Evolutionary conservation across 2,329 filamentous ascomycete species (phyloP), one percentile per base, ranked within the genome.

Genomic region (Xylaria sp.): DNA sequence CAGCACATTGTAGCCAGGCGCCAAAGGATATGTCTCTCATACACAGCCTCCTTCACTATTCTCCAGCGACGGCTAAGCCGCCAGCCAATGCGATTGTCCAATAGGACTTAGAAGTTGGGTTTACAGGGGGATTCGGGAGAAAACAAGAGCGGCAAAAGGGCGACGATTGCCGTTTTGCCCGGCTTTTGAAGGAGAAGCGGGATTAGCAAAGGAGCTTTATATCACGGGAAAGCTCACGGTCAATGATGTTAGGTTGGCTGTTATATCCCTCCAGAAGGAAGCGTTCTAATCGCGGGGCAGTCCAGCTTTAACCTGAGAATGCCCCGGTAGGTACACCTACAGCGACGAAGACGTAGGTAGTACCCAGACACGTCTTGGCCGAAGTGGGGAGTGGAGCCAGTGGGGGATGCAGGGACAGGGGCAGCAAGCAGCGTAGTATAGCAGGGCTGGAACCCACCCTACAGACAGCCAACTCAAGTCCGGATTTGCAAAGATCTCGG

Each of bases 1-100:
- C 65, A 74, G 72, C 63, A 68, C 75, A 77, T 78, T 37, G 68
- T 69, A 73, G 71, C 63, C 62, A 62, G 68, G 62, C 54, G 68
- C 58, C 57, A 55, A 25, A 51, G 63, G 55, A 64, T 60, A 71
- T 64, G 65, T 65, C 62, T 63, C 67, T 66, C 48, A 63, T 67
- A 71, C 73, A 69, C 75, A 75, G 73, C 74, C 73, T 71, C 66
- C 51, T 41, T 65, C 56, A 66, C 58, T 63, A 55, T 48, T 51
- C 50, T 63, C 56, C 56, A 66, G 56, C 18, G n/a, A 67, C 48
- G 41, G 55, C 64, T 28, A 58, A 63, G 58, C 57, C 64, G 50
- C 50, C 55, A 55, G 50, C 50, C 55, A 55, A 63, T 51, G 44
- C 54, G 25, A 52, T 32, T 59, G 23, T 32, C 52, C 39, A 68